Evolutionary conservation across 495 filamentous ascomycete genomes (phyloP), one percentile per base, ranked within the genome.

Genomic region (Lepraria neglecta): DNA sequence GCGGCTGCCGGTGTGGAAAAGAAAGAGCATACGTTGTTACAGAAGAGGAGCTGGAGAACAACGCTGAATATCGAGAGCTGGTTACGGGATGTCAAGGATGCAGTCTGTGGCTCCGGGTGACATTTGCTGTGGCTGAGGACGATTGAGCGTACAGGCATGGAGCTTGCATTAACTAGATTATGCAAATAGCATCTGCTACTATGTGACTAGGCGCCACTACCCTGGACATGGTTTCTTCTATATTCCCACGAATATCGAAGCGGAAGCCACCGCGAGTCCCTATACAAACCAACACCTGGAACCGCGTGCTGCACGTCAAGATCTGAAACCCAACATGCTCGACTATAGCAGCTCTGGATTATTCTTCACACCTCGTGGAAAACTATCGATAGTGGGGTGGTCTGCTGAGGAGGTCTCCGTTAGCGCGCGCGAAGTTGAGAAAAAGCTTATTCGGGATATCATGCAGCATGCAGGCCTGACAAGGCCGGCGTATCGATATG

Each of bases 1-100:
- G 83, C 35, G 63, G 75, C 9, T 96, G 91, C 73, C 82, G 91
- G 48, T 96, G 91, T 75, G 91, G 91, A 19, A 89, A 91, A 73
- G 77, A 79, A 48, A 77, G 77, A 24, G 91, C 88, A 0, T 96
- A 87, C 61, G 64, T 82, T 31, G 76, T 95, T 12, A 80, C 75
- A 2, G 90, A 95, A 69, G 66, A 68, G 6, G 86, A 95, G 67
- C 72, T 96, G 40, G 85, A 85, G 61, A 77, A 78, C 68, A 75
- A 77, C 40, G 76, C 56, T 21, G 69, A 80, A 48, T 68, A 76
- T 45, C 78, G 84, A 7, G 84, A 87, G 71, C 64, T 88, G 42
- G 74, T 81, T 60, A 81, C 86, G 33, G 84, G 82, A 21, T 90
- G 87, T 64, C 74, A 73, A 40, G 86, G 87, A 56, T 90, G 86